Evolutionary conservation across 768 basidiomycete genomes (phyloP), one percentile per base, ranked within the genome.

Genomic region (Albatrellus ellisii): DNA sequence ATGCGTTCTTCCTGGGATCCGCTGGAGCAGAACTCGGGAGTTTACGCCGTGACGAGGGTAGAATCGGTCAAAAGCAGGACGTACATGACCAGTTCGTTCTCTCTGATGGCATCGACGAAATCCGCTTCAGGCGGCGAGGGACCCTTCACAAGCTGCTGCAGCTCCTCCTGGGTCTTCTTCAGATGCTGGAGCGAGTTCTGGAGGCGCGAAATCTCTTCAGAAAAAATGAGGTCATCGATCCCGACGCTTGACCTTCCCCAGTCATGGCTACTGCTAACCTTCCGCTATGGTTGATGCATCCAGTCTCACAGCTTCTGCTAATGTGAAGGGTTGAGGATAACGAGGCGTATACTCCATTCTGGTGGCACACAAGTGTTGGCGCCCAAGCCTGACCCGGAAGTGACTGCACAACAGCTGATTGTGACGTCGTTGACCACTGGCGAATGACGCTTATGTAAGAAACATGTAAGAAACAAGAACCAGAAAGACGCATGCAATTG

Each of bases 1-100:
- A 85, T 72, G 6, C 82, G 68, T 53, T 89, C 86, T 52, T 80
- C 72, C 59, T 88, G 86, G 6, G 85, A 83, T 6, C 70, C 79
- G 47, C 86, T 88, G 24, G 43, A 21, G 36, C 22, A 27, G 34
- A 24, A 26, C n/a, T 27, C 34, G 17, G 29, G 31, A 39, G 22
- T 0, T 12, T 39, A 7, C 4, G 32, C 8, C 21, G 37, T 46
- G 39, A 51, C 33, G 4, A 42, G 36, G 15, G 21, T 5, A 26
- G 33, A 21, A 3, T 32, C n/a, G n/a, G n/a, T n/a, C 15, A 7
- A 17, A 32, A 20, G 9, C 35, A 21, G n/a, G 8, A 59, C 69
- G 43, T 52, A 79, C 86, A 90, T 83, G 31, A 82, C 79, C 2
- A 50, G 58, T 50, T 77, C 65, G 53, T 90, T 90, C 59, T 90